These are phyloP conservation scores for Trapa bicornis DNA, from an alignment of 345 rosid species.

Conservation along the genomic window DNA sequence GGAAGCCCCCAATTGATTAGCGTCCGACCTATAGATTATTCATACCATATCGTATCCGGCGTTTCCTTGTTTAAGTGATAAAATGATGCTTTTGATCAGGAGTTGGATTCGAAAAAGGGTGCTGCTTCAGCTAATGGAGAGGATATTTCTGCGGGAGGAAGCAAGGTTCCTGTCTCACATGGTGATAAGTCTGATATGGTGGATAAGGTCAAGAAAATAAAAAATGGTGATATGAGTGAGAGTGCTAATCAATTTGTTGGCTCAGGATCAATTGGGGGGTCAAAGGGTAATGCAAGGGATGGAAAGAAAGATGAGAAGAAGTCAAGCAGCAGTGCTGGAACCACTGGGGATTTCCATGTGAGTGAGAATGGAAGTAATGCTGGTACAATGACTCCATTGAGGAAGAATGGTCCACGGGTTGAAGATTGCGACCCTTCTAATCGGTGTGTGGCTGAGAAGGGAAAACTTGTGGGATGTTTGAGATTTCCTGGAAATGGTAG, in stretches of 20 bases:
- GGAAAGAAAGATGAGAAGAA: slow-evolving; percentile 2
- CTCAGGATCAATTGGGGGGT: neutral
- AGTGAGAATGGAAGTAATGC: neutral
- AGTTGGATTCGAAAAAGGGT: neutral
- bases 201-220: neutral
- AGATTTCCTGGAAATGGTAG: slow-evolving; percentile 72
- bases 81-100: neutral
- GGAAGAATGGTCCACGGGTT: neutral
- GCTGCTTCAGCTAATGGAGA: neutral
- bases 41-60: neutral
- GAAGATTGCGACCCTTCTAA: slow-evolving; percentile 63
- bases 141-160: neutral
- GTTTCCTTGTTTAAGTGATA: neutral
- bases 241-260: neutral
- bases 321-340: neutral
- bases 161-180: neutral
- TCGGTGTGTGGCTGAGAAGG: slow-evolving; percentile 38
- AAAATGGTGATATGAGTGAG: neutral
- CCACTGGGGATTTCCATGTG: neutral
- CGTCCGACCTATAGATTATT: neutral
- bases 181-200: neutral
- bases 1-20: neutral
- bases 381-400: neutral
- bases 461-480: slow-evolving; percentile 61
- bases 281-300: neutral